These are phyloP conservation scores for Lathyrus sativus DNA, from an alignment of 306 rosid species.

Conservation along the genomic window DNA sequence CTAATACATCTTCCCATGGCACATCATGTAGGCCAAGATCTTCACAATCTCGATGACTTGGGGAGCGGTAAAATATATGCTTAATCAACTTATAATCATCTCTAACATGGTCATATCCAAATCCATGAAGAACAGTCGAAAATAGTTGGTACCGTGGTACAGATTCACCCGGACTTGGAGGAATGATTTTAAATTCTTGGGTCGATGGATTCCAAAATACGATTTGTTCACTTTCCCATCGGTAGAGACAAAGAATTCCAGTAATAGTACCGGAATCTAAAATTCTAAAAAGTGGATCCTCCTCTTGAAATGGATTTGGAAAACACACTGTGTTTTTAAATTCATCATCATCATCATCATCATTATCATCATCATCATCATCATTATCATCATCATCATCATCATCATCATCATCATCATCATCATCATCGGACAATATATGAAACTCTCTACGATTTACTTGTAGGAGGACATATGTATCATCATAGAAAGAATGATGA, in stretches of 20 bases:
- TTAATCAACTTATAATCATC: background rate
- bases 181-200: background rate
- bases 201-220: background rate
- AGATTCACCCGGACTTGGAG: background rate
- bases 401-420: no score
- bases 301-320: background rate
- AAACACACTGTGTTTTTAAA: background rate
- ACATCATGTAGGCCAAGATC: background rate
- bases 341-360: background rate
- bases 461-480: background rate
- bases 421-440: background rate
- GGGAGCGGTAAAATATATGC: background rate
- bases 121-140: accelerated
- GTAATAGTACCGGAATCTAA: background rate
- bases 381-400: no score
- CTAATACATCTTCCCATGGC: background rate
- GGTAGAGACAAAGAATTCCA: background rate
- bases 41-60: background rate
- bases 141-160: background rate
- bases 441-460: background rate
- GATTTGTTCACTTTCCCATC: background rate
- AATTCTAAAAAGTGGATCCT: background rate
- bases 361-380: no score
- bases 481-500: background rate
- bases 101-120: background rate